Percentiles rank a stretch among this genome's conserved stretches.
Evolutionary conservation across 1,284 basidiomycete genomes (phyloP).

Genomic region (Butyriboletus appendiculatus): DNA sequence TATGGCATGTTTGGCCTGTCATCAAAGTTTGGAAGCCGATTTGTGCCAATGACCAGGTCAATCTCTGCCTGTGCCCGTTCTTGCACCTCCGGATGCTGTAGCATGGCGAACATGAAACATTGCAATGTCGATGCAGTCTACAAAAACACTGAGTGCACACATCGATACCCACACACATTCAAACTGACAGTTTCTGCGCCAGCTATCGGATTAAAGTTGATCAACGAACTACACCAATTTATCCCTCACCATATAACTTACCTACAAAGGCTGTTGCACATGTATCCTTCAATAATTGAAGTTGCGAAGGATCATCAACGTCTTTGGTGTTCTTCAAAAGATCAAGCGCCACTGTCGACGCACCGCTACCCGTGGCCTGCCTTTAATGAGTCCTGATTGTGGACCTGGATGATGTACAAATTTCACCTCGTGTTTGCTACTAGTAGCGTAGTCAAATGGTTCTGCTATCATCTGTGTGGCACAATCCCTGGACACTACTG

Average conservation of each 20-base stretch:
- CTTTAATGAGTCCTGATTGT: background rate
- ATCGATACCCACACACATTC: background rate
- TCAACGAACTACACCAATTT: background rate
- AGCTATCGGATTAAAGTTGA: constrained; percentile 10
- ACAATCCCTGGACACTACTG: constrained; percentile 14
- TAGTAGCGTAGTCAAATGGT: constrained; percentile 20
- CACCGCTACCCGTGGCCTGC: constrained; percentile 13
- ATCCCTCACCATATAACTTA: constrained; percentile 4
- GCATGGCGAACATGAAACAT: constrained; percentile 52
- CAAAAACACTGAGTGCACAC: background rate
- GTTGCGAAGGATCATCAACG: background rate
- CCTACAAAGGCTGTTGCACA: constrained; percentile 30
- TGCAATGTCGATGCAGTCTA: constrained; percentile 47
- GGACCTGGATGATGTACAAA: background rate
- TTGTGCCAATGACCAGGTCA: constrained; percentile 39
- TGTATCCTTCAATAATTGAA: constrained; percentile 16
- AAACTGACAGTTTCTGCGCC: constrained; percentile 25
- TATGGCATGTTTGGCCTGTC: constrained; percentile 45
- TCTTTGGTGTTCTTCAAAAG: constrained; percentile 6
- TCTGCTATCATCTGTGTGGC: constrained; percentile 19
- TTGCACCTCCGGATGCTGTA: constrained; percentile 47
- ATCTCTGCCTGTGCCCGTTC: constrained; percentile 45
- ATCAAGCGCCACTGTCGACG: constrained; percentile 19
- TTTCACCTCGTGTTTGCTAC: constrained; percentile 16
- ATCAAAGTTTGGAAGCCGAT: constrained; percentile 41